Percentiles rank a stretch among this genome's conserved stretches.
Conservation (phyloP, 1,139 yeast species). For the Hemisphaericaspora xylanilytica region DNA sequence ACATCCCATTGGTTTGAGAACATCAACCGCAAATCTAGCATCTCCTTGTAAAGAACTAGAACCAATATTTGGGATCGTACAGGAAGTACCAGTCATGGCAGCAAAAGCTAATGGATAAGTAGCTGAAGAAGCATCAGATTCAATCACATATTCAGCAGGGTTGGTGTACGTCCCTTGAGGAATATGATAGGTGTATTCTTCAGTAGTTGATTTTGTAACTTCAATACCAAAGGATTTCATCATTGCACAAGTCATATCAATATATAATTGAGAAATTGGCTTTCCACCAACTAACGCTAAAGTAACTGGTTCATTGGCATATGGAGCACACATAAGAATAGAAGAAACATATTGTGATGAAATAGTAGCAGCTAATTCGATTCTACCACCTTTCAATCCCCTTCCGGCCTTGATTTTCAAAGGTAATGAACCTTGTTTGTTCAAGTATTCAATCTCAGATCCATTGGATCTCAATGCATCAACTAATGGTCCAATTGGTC, state of each 20-base stretch:
- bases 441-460: constrained; percentile 66
- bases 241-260: constrained; percentile 96
- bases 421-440: constrained; percentile 82
- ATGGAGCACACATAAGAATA: constrained; percentile 95
- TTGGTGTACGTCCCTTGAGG: constrained; percentile 80
- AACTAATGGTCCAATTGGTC: constrained; percentile 96
- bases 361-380: constrained; percentile 92
- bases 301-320: constrained; percentile 85
- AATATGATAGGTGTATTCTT: constrained; percentile 81
- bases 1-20: constrained; percentile 94
- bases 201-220: constrained; percentile 70
- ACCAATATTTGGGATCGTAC: constrained; percentile 94
- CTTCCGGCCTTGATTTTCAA: constrained; percentile 66
- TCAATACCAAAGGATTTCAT: constrained; percentile 85
- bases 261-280: constrained; percentile 92
- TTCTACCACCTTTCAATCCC: constrained; percentile 84
- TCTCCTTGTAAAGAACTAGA: constrained; percentile 92
- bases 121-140: constrained; percentile 98
- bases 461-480: constrained; percentile 87
- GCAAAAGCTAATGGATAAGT: constrained; percentile 98
- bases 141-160: constrained; percentile 83
- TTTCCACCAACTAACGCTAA: constrained; percentile 90
- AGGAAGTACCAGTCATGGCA: constrained; percentile 92
- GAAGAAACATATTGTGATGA: constrained; percentile 98
- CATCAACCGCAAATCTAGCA: constrained; percentile 94